These are phyloP conservation scores for Malania oleifera DNA, from an alignment of 164 flowering plant species.

Conservation along the genomic window DNA sequence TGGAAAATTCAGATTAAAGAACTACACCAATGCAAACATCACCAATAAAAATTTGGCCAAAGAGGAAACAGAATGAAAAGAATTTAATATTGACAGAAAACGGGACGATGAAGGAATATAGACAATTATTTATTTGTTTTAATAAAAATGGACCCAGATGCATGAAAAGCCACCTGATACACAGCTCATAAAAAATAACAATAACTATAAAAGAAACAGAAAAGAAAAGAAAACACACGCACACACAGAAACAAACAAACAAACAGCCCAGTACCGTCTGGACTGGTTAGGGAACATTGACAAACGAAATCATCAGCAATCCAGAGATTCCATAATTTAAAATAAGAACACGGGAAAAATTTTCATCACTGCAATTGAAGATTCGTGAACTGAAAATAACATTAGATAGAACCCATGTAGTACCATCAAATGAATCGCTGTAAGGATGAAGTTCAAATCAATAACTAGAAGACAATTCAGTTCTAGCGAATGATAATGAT, in stretches of 20 bases:
- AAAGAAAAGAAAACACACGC: too few species aligned
- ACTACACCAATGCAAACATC: conserved; percentile 2
- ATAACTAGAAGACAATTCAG: neutral
- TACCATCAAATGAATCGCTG: neutral
- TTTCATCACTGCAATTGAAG: neutral
- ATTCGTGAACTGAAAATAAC: neutral
- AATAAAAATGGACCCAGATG: neutral
- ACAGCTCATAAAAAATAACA: neutral
- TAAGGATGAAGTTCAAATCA: neutral
- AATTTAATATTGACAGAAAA: neutral
- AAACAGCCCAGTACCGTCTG: neutral
- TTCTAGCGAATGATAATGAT: conserved; percentile 1
- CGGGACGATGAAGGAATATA: neutral
- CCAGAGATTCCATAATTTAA: neutral
- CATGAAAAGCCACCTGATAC: neutral
- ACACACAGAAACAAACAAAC: too few species aligned
- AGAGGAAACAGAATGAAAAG: neutral
- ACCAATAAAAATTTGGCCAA: neutral
- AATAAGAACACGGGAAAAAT: neutral
- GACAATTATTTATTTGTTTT: neutral
- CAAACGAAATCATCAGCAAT: neutral
- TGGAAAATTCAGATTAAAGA: conserved; percentile 8
- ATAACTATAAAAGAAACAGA: neutral
- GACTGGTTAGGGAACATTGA: neutral
- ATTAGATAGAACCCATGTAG: neutral